phyloP scores from a whole-genome alignment of 208 protist genomes.

The Leishmania guyanensis region DNA sequence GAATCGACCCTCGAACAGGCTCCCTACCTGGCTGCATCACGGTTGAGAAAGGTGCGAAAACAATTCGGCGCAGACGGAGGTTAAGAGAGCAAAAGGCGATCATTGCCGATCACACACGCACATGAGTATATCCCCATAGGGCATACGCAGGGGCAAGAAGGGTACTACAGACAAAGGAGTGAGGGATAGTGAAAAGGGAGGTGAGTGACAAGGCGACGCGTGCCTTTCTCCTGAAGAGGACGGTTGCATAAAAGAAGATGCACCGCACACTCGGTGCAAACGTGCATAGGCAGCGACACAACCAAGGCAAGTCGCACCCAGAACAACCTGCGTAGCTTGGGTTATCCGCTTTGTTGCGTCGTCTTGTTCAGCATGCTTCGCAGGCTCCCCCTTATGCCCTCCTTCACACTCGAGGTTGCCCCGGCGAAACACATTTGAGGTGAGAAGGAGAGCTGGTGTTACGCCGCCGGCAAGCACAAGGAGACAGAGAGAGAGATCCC shows the following conservation, averaged over 20 bases:
- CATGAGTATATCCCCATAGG: not conserved
- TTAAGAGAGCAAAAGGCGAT: not conserved
- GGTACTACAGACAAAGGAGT: not conserved
- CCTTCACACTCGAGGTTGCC: not conserved
- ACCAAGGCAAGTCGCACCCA: not conserved
- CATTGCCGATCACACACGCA: too few species aligned
- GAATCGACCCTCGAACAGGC: not conserved
- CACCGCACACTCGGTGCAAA: not conserved
- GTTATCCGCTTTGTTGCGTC: not conserved
- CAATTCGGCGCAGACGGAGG: not conserved
- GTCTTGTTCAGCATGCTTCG: not conserved
- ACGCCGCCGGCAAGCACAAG: not conserved
- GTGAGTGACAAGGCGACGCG: not conserved
- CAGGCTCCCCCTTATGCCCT: not conserved
- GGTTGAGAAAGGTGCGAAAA: not conserved
- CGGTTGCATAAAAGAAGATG: not conserved
- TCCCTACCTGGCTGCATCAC: not conserved
- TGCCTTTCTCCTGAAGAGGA: not conserved
- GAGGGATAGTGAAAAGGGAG: not conserved
- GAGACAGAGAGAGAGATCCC: not conserved
- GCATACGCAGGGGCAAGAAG: not conserved
- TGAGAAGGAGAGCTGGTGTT: not conserved
- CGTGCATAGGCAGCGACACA: not conserved
- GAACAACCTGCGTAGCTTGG: too few species aligned
- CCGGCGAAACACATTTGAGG: not conserved